phyloP scores from a whole-genome alignment of 2,329 filamentous ascomycete genomes.

The Graphilbum sp. region DNA sequence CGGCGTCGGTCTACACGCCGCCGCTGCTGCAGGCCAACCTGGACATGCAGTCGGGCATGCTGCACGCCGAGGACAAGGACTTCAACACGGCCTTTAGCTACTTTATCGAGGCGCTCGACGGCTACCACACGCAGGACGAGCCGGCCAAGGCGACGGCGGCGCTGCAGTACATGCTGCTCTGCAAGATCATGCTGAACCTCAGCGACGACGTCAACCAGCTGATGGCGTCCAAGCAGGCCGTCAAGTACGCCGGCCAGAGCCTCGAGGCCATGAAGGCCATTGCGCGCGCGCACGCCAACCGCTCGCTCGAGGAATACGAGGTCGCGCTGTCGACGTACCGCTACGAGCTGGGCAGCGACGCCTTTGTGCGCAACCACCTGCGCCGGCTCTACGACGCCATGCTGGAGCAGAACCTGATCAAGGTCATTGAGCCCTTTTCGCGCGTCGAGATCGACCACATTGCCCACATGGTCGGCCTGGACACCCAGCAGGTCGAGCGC shows the following conservation, averaged over 20 bases:
- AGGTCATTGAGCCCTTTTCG: conserved; percentile 98
- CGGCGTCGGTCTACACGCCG: conserved; percentile 93
- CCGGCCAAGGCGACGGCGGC: conserved; percentile 81
- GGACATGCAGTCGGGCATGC: conserved; percentile 98
- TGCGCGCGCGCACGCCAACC: conserved; percentile 85
- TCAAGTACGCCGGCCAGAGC: conserved; percentile 89
- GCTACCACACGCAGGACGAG: conserved; percentile 89
- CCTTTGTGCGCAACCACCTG: conserved; percentile 94
- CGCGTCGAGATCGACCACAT: conserved; percentile 94
- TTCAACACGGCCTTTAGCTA: conserved; percentile 98
- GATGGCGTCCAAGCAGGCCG: conserved; percentile 89
- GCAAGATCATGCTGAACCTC: conserved; percentile 98
- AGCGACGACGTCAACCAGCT: conserved; percentile 91
- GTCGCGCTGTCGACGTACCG: conserved; percentile 77
- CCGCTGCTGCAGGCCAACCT: conserved; percentile 88
- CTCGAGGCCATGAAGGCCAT: conserved; percentile 99
- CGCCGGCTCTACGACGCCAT: conserved; percentile 94
- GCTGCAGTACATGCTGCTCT: conserved; percentile 97
- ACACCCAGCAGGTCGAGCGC: conserved; percentile 91
- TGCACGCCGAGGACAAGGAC: conserved; percentile 96
- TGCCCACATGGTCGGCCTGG: conserved; percentile 91
- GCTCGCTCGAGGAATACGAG: conserved; percentile 94
- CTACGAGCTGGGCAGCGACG: conserved; percentile 83
- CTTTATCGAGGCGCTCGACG: conserved; percentile 97
- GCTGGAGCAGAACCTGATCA: conserved; percentile 98